Evolutionary conservation across 2,329 filamentous ascomycete species (phyloP).

Genomic region (Xylariaceae sp.): DNA sequence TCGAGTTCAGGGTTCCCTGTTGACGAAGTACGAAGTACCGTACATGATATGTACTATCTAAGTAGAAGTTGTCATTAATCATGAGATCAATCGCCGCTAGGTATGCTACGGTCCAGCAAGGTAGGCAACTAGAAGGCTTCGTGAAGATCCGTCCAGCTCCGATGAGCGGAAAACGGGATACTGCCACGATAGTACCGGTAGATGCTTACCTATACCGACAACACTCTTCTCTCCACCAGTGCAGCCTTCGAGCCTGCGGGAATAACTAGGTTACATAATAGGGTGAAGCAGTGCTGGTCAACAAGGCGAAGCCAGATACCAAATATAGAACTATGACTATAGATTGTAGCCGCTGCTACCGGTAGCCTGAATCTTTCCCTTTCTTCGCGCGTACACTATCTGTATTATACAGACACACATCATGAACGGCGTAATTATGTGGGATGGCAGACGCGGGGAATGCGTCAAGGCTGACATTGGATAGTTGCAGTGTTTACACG

Average conservation of each 20-base stretch:
- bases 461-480: slow-evolving; percentile 3
- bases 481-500: slow-evolving; percentile 2
- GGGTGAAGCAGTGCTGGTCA: slow-evolving; percentile 1
- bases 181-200: slow-evolving; percentile 12
- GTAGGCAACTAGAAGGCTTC: too few relatives aligned
- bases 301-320: slow-evolving; percentile 17
- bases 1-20: too few relatives aligned
- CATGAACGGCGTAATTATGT: too few relatives aligned
- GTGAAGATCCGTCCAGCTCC: slow-evolving; percentile 3
- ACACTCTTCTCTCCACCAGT: slow-evolving; percentile 9
- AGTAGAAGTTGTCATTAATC: too few relatives aligned
- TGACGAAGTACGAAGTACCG: too few relatives aligned
- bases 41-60: too few relatives aligned
- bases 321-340: slow-evolving; percentile 18
- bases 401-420: too few relatives aligned
- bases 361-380: too few relatives aligned
- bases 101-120: too few relatives aligned
- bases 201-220: neutral
- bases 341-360: too few relatives aligned
- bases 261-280: slow-evolving; percentile 13
- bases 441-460: neutral
- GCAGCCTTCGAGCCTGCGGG: slow-evolving; percentile 9
- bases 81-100: too few relatives aligned
- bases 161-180: slow-evolving; percentile 16
- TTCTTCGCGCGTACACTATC: too few relatives aligned